These are phyloP conservation scores for Dioszegia hungarica DNA, from an alignment of 768 basidiomycete genomes.

Conservation along the genomic window DNA sequence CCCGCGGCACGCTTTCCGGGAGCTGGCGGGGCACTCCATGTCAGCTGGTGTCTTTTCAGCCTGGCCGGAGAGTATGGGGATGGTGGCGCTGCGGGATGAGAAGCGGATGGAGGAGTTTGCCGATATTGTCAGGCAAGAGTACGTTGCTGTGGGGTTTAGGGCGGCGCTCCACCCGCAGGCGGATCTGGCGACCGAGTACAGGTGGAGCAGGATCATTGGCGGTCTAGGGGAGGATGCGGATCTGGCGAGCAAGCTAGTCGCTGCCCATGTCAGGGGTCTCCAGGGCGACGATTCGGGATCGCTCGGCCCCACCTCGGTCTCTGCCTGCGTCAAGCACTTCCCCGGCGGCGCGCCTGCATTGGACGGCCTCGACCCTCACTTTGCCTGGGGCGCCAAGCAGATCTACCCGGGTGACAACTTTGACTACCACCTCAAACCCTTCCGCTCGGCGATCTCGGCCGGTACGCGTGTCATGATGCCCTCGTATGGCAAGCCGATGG, in stretches of 20 bases:
- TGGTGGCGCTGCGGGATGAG: constrained; percentile 9
- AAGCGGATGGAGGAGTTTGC: constrained; percentile 11
- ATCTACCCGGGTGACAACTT: constrained; percentile 17
- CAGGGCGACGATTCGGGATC: background rate
- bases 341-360: constrained; percentile 13
- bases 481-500: constrained; percentile 19
- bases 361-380: constrained; percentile 10
- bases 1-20: constrained; percentile 10
- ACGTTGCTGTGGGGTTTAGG: constrained; percentile 12
- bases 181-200: constrained; percentile 13
- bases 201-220: constrained; percentile 13
- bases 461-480: constrained; percentile 15
- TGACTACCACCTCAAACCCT: constrained; percentile 14
- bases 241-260: constrained; percentile 1
- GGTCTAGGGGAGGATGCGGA: constrained; percentile 13
- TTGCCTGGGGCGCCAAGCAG: constrained; percentile 13
- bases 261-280: constrained; percentile 1
- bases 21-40: constrained; percentile 8
- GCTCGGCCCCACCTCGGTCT: constrained; percentile 2
- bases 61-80: constrained; percentile 14
- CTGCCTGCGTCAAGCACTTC: constrained; percentile 18
- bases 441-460: constrained; percentile 7
- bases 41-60: constrained; percentile 8
- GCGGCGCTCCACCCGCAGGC: constrained; percentile 14
- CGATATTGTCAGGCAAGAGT: constrained; percentile 16